Conservation (phyloP, 2,329 filamentous ascomycete genomes). For the Phaeosphaeriaceae sp. region DNA sequence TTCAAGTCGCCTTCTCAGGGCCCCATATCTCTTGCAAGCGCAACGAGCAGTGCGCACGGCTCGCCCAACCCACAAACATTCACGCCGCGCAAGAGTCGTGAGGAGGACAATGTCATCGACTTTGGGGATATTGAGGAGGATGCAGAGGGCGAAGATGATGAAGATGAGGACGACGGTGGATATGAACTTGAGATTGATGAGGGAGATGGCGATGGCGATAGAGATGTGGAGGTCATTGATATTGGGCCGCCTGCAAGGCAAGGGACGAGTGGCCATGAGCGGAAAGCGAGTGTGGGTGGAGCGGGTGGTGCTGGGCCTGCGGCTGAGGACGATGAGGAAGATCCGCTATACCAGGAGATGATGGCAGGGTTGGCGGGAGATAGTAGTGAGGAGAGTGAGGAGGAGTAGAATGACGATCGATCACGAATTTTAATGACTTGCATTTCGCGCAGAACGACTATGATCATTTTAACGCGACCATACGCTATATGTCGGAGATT, state of each 20-base stretch:
- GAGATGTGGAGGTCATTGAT: constrained; percentile 44
- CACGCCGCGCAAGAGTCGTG: constrained; percentile 21
- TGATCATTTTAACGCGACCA: too few species aligned
- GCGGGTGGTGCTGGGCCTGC: constrained; percentile 5
- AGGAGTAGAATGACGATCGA: constrained; percentile 48
- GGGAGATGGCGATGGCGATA: constrained; percentile 26
- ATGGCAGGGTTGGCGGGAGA: constrained; percentile 49
- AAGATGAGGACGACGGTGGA: constrained; percentile 41
- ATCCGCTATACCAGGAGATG: constrained; percentile 54
- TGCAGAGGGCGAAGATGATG: constrained; percentile 35
- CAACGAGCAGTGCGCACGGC: constrained; percentile 48
- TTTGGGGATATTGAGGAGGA: constrained; percentile 41
- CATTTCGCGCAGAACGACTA: too few species aligned
- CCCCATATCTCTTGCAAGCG: constrained; percentile 54
- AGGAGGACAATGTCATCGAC: constrained; percentile 46
- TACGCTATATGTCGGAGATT: too few species aligned
- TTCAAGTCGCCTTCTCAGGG: constrained; percentile 43
- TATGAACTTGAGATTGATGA: constrained; percentile 30
- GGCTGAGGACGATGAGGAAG: constrained; percentile 49
- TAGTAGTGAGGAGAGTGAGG: constrained; percentile 55
- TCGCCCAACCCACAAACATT: constrained; percentile 31
- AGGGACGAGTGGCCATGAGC: constrained; percentile 12
- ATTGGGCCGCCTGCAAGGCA: constrained; percentile 40
- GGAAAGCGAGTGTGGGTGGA: constrained; percentile 15
- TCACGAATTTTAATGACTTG: too few species aligned